A percentile compares a stretch with the other conserved stretches of the same genome.
phyloP scores from a whole-genome alignment of 768 basidiomycete species.

The Mycena polygramma region DNA sequence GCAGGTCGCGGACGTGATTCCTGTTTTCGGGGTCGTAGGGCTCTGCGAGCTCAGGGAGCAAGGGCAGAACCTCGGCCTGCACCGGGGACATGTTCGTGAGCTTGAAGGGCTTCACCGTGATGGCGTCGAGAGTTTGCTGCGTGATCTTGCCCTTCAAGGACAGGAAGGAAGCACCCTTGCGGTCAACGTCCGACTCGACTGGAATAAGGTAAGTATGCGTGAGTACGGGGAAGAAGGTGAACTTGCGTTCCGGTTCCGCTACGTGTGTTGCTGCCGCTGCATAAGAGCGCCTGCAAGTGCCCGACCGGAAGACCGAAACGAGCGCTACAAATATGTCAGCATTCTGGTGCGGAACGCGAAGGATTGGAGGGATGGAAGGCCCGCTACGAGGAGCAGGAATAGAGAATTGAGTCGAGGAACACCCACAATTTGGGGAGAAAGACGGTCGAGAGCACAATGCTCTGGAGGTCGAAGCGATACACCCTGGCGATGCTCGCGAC shows the following conservation, averaged over 20 bases:
- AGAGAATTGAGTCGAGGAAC: no score
- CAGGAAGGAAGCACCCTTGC: conserved; percentile 42
- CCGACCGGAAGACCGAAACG: conserved; percentile 18
- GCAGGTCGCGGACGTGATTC: conserved; percentile 67
- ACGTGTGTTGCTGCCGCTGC: conserved; percentile 13
- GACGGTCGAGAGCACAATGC: conserved; percentile 17
- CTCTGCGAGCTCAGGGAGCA: conserved; percentile 77
- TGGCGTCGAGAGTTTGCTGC: conserved; percentile 64
- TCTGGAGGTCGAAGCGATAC: conserved; percentile 32
- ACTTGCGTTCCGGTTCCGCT: conserved; percentile 1
- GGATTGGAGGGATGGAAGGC: not conserved
- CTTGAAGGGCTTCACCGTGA: conserved; percentile 74
- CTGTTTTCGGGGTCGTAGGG: conserved; percentile 59
- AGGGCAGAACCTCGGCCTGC: conserved; percentile 81
- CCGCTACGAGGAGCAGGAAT: no score
- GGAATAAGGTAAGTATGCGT: not conserved
- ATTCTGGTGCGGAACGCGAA: no score
- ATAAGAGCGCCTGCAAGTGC: conserved; percentile 14
- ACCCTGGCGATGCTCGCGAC: conserved; percentile 23
- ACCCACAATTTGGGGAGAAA: no score
- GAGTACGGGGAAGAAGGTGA: not conserved
- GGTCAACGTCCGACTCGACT: not conserved
- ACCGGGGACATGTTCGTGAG: conserved; percentile 84
- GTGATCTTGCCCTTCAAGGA: conserved; percentile 56
- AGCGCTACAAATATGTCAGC: conserved; percentile 3